Base-by-base conservation (phyloP, 306 rosid species). In the Gillenia trifoliata region DNA sequence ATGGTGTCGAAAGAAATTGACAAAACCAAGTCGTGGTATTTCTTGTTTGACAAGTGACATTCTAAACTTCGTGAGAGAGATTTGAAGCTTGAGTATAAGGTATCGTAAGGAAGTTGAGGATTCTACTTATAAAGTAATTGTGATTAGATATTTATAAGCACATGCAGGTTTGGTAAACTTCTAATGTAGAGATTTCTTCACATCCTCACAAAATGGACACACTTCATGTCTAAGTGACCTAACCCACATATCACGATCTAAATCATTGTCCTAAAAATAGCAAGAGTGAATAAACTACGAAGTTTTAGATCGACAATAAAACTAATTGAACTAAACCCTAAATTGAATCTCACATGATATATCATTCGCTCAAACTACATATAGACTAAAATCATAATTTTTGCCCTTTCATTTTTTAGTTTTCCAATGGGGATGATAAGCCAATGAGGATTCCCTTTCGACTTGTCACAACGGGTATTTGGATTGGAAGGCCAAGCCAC, bases 371-470 rank as follows among this genome's bases (percentile, higher is more conserved):
- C 52, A 45, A 45, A 45, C 20, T 45, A 45, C 52, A 15, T 5
- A 36, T 36, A 36, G 52, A 45, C 52, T 15, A 45, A 45, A 45
- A 45, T 15, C 52, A 45, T 13, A 15, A 45, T 45, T 4, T 45
- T 45, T 45, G 8, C 52, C 52, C n/a, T 45, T 45, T 36, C 8
- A 36, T 22, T 25, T 57, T 25, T 11, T 22, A 62, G 49, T 31
- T 70, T n/a, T 50, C 74, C 62, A 50, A 47, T 6, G 13, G 22
- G 17, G 65, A 66, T 10, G 71, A 74, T 80, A 63, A 65, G 78
- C 41, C 68, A 69, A 49, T 61, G 77, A 81, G 78, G 79, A 85
- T 78, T 75, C 79, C 66, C 69, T 66, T 71, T 72, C 69, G 73
- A 76, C 63, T 62, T 72, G 81, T 82, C 70, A 47, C 55, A 76